These are phyloP conservation scores for Vigna trinervia DNA, from an alignment of 306 rosid genomes.

Conservation along the genomic window DNA sequence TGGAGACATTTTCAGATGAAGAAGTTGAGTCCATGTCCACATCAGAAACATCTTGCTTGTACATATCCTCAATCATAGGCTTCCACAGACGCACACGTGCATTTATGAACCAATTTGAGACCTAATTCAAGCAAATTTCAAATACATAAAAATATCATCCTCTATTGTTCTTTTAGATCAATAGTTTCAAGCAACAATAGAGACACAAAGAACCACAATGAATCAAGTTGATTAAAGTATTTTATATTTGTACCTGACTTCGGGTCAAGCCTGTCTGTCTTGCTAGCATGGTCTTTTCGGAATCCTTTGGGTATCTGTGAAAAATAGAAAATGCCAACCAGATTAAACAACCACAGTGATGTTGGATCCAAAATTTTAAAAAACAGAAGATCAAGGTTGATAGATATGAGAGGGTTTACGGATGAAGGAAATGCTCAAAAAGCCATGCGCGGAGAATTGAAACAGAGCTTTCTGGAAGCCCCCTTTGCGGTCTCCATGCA, in stretches of 20 bases:
- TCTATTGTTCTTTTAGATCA: not conserved
- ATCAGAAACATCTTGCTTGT: slow-evolving; percentile 77
- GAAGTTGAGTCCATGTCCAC: slow-evolving; percentile 70
- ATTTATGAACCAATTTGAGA: slow-evolving; percentile 90
- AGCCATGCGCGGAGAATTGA: slow-evolving; percentile 88
- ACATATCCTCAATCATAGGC: slow-evolving; percentile 92
- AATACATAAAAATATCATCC: not conserved
- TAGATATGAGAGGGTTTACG: slow-evolving; percentile 57
- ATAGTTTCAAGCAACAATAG: not conserved
- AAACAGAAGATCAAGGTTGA: not conserved
- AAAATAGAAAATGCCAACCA: slow-evolving; percentile 30
- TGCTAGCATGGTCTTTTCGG: slow-evolving; percentile 88
- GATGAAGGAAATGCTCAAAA: slow-evolving; percentile 91
- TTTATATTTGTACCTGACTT: slow-evolving; percentile 69
- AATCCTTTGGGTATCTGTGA: slow-evolving; percentile 82
- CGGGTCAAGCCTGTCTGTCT: slow-evolving; percentile 86
- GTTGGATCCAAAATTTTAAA: not conserved
- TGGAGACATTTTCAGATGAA: slow-evolving; percentile 68
- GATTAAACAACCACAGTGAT: not conserved
- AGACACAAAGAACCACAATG: not conserved
- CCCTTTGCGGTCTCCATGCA: slow-evolving; percentile 89
- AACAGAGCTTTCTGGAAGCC: slow-evolving; percentile 85
- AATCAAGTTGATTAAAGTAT: not conserved
- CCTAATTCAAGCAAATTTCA: slow-evolving; percentile 52
- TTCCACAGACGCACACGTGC: slow-evolving; percentile 92